Conservation (phyloP, 208 protist genomes). For the Acanthamoeba royreba region DNA sequence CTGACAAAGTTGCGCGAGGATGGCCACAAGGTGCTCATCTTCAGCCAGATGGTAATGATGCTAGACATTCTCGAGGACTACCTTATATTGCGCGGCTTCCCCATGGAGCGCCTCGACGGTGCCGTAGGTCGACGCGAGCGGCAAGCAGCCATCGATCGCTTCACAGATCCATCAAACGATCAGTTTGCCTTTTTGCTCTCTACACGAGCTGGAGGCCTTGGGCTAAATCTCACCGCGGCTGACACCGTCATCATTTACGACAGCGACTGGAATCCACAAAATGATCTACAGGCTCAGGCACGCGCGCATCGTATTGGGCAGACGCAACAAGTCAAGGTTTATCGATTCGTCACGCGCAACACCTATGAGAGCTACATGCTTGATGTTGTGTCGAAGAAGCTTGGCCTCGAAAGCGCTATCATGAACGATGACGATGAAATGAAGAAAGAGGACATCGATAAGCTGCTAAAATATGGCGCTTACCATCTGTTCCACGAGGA, state of each 20-base stretch:
- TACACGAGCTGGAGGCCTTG: constrained; percentile 78
- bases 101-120: constrained; percentile 71
- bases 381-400: constrained; percentile 68
- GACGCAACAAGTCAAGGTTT: constrained; percentile 75
- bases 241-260: constrained; percentile 83
- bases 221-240: constrained; percentile 79
- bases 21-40: constrained; percentile 75
- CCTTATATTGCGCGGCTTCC: constrained; percentile 46
- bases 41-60: constrained; percentile 71
- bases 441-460: no score
- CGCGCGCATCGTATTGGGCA: constrained; percentile 80
- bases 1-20: constrained; percentile 66
- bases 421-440: no score
- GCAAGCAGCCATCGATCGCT: constrained; percentile 51
- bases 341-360: constrained; percentile 67
- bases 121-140: constrained; percentile 33
- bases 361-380: constrained; percentile 75
- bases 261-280: constrained; percentile 80
- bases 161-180: constrained; percentile 66
- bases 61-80: constrained; percentile 73
- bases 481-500: constrained; percentile 59
- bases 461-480: constrained; percentile 62
- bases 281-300: constrained; percentile 71
- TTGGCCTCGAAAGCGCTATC: no score
- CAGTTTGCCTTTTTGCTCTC: constrained; percentile 72